Evolutionary conservation across 345 rosid genomes (phyloP).

Genomic region (Turnera subulata): DNA sequence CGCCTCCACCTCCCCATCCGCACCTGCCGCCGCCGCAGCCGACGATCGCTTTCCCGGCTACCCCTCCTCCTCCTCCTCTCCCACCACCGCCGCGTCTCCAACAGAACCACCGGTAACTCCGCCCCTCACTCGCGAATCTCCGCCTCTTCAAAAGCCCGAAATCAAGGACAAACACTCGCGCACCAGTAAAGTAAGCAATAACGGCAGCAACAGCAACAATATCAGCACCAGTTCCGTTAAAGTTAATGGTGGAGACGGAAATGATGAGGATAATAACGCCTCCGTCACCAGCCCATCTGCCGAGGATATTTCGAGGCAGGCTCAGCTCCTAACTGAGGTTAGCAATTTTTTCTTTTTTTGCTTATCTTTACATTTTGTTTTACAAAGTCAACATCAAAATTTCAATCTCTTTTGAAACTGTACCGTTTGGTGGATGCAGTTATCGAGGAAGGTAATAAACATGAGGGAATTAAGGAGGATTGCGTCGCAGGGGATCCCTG

Average conservation of each 20-base stretch:
- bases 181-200: conserved; percentile 7
- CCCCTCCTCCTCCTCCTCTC: conserved; percentile 13
- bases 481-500: conserved; percentile 82
- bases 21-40: conserved; percentile 7
- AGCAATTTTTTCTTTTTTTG: background rate
- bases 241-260: background rate
- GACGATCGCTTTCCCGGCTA: conserved; percentile 1
- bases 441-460: conserved; percentile 81
- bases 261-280: conserved; percentile 25
- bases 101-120: no score
- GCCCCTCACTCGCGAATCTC: no score
- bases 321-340: conserved; percentile 83
- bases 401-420: no score
- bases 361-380: background rate
- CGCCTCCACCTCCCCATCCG: conserved; percentile 2
- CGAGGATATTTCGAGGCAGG: conserved; percentile 71
- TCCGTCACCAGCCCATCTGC: conserved; percentile 27
- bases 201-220: conserved; percentile 6
- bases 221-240: no score
- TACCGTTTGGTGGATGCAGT: conserved; percentile 22
- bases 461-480: conserved; percentile 71
- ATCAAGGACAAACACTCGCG: conserved; percentile 25
- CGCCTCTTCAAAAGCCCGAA: conserved; percentile 36
- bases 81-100: background rate
- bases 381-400: no score